These are phyloP conservation scores for Amauroascus verrucosus DNA, from an alignment of 2,329 filamentous ascomycete genomes.

Conservation along the genomic window DNA sequence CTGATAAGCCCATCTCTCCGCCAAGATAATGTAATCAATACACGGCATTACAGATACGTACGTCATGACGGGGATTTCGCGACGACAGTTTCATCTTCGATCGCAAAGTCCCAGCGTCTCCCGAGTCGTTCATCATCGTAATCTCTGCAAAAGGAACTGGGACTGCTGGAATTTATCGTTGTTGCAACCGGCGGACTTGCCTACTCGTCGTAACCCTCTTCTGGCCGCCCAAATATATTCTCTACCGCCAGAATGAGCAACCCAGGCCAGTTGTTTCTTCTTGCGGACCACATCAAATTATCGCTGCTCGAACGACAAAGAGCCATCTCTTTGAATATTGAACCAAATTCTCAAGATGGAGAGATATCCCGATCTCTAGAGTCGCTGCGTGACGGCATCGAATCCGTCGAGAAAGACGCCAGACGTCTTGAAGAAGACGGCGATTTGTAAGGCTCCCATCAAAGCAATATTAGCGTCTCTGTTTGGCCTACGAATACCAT, in stretches of 20 bases:
- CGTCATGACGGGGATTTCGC: background rate
- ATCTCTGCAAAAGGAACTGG: background rate
- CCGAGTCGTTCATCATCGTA: background rate
- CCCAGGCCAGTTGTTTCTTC: conserved; percentile 69
- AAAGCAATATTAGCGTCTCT: background rate
- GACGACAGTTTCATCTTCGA: conserved; percentile 2
- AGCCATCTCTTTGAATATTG: conserved; percentile 67
- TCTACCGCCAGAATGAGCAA: conserved; percentile 35
- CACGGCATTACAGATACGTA: background rate
- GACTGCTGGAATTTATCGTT: background rate
- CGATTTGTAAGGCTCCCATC: conserved; percentile 43
- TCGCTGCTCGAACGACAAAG: conserved; percentile 86
- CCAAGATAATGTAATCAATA: background rate
- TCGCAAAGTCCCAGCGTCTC: background rate
- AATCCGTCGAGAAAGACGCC: conserved; percentile 55
- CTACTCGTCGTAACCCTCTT: background rate
- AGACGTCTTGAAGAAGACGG: conserved; percentile 53
- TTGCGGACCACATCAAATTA: conserved; percentile 94
- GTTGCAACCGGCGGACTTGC: background rate
- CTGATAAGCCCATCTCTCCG: background rate
- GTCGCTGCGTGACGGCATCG: conserved; percentile 71
- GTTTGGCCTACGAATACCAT: background rate
- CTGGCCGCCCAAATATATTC: background rate
- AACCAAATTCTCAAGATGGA: conserved; percentile 70
- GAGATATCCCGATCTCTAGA: conserved; percentile 83